Base-by-base conservation (phyloP, 129 eudicot species). In the Tanacetum coccineum region DNA sequence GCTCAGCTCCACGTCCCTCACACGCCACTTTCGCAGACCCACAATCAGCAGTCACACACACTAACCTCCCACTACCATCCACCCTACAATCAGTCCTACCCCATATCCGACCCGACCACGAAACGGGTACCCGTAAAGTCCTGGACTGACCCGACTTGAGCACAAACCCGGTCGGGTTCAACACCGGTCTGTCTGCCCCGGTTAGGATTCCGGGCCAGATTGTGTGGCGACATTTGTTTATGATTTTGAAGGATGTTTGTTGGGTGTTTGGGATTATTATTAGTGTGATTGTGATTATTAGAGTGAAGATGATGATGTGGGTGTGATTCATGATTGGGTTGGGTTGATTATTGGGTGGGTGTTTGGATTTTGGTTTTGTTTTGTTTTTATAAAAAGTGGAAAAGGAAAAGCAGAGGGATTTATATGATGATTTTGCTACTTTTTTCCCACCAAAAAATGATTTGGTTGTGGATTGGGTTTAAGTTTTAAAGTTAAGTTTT, bases 71-170 rank as follows among this genome's bases (percentile, higher is more conserved):
- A 75, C 76, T 55, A 42, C 90, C 18, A 55, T 84, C 89, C 4
- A 48, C 45, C 26, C 75, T 17, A 64, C 96, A 91, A 54, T 69
- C 64, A 10, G 96, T 85, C 0, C 97, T 86, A 9, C 84, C 97
- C 97, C 97, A 91, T 49, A 91, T 13, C 76, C 97, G 88, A 69
- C 97, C 97, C 73, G 96, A 87, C 97, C 97, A 91, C 1, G 83
- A 54, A 30, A 64, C 77, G 55, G 96, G 96, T 5, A 75, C 86
- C 0, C 68, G 25, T 13, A 91, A 71, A 30, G 96, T 81, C 62
- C 61, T 68, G 10, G 97, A 91, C 65, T 81, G 74, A 11, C 94
- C 96, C 39, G 80, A 70, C 14, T 46, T 78, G 26, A 91, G 83
- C 1, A 68, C 49, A 70, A 87, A 91, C 0, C 94, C 91, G 4